phyloP scores from a whole-genome alignment of 768 basidiomycete genomes.

The Xerocomus potaroensis region DNA sequence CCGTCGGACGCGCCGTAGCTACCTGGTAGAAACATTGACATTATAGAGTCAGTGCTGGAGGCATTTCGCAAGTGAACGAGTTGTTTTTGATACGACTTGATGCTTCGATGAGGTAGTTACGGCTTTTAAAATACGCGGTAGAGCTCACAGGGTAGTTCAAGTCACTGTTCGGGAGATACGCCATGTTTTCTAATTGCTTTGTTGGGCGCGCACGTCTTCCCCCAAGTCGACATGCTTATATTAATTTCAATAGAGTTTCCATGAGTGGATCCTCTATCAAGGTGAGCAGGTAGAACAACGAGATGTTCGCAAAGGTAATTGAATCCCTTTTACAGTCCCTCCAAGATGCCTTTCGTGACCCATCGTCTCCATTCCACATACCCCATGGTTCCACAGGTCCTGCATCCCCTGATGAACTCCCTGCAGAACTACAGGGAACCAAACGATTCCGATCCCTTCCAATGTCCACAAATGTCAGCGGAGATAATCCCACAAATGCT shows the following conservation, averaged over 20 bases:
- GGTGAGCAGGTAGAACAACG: slow-evolving; percentile 5
- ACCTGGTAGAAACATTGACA: too few species aligned
- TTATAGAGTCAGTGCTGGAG: too few species aligned
- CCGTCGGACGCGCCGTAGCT: too few species aligned
- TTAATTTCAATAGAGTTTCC: slow-evolving; percentile 1
- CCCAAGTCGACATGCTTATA: not conserved
- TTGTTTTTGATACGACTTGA: too few species aligned
- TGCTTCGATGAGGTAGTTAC: too few species aligned
- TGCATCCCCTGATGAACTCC: slow-evolving; percentile 48
- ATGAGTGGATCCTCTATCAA: slow-evolving; percentile 28
- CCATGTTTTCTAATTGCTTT: slow-evolving; percentile 9
- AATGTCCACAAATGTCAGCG: not conserved
- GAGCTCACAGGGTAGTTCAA: too few species aligned
- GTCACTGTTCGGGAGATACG: too few species aligned
- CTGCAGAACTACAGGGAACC: slow-evolving; percentile 5
- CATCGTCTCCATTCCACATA: slow-evolving; percentile 61
- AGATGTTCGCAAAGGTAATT: not conserved
- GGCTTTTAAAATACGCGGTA: too few species aligned
- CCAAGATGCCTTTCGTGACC: slow-evolving; percentile 58
- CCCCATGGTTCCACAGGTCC: slow-evolving; percentile 58
- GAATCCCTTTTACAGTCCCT: slow-evolving; percentile 45
- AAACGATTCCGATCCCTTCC: slow-evolving; percentile 4
- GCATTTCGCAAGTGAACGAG: too few species aligned
- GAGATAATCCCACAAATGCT: not conserved
- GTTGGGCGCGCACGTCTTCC: slow-evolving; percentile 3